Conservation (phyloP, 352 stramenopile genomes). For the Phytophthora foliorum region DNA sequence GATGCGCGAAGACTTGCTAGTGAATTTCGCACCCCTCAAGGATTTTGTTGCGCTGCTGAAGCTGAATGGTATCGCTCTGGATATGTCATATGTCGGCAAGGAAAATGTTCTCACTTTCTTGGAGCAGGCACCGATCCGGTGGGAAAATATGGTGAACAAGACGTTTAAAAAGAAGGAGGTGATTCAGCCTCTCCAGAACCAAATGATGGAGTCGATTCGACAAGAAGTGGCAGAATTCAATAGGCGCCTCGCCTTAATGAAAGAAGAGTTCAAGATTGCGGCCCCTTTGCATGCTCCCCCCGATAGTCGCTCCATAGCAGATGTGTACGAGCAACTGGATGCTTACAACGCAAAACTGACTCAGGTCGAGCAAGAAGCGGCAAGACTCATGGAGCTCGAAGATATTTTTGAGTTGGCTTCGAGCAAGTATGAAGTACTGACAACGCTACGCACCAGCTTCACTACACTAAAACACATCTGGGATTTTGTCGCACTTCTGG, state of each 20-base stretch:
- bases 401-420: constrained; percentile 95
- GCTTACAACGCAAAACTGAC: constrained; percentile 83
- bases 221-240: constrained; percentile 80
- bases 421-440: constrained; percentile 86
- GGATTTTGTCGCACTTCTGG: constrained; percentile 93
- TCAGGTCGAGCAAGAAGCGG: constrained; percentile 85
- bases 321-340: constrained; percentile 92
- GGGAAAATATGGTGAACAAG: constrained; percentile 95
- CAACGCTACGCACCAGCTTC: constrained; percentile 87
- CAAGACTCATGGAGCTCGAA: constrained; percentile 91
- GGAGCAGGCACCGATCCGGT: constrained; percentile 90
- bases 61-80: constrained; percentile 88
- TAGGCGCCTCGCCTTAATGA: constrained; percentile 66
- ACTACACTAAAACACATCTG: constrained; percentile 93
- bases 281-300: constrained; percentile 65
- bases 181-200: constrained; percentile 92
- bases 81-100: constrained; percentile 89
- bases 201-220: constrained; percentile 88
- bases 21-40: constrained; percentile 81
- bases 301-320: constrained; percentile 39
- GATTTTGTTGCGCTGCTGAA: constrained; percentile 88
- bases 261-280: constrained; percentile 67
- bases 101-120: constrained; percentile 88
- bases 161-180: constrained; percentile 94
- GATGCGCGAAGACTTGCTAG: constrained; percentile 84